Evolutionary conservation across 2,329 filamentous ascomycete species (phyloP), one percentile per base, ranked within the genome.

Genomic region (Colletotrichum shisoi): DNA sequence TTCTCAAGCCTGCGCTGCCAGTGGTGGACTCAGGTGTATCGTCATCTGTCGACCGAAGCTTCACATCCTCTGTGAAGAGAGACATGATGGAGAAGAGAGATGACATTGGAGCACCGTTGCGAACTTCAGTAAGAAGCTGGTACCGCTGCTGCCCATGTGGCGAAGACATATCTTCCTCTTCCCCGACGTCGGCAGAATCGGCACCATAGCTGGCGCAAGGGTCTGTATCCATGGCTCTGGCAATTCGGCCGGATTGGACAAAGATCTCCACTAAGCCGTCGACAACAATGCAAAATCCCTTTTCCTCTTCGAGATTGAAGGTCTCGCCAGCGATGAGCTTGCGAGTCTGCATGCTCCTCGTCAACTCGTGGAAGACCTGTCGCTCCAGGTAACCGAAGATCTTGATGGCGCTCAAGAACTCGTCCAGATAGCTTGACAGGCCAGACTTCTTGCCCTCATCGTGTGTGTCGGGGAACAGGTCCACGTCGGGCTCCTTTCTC

Each of bases 331-430:
- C 94, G 73, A 98, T 96, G 57, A 99, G 84, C 79, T 97, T 97
- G 72, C 93, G 86, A 21, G 96, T 99, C 81, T 99, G 95, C 95
- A 99, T 99, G 67, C 94, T 97, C 67, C 95, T 85, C 0, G 95
- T 99, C 72, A 99, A 86, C 79, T 99, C 95, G 75, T 99, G 96
- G 74, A 99, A 99, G 48, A 99, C 95, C 0, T 95, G 93, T 31
- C 95, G 88, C 77, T 99, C 95, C 49, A 99, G 83, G 75, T 98
- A 99, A 9, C 95, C 95, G 79, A 99, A 99, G 65, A 99, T 95
- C 79, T 98, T 99, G 81, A 99, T 99, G 37, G 96, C 95, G 76
- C 94, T 98, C 24, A 99, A 82, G 73, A 99, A 99, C 77, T 99
- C 96, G 78, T 99, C 95, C 31, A 99, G 84, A 73, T 99, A 99